Percentiles rank a stretch among this genome's conserved stretches.
Evolutionary conservation across 2,329 filamentous ascomycete genomes (phyloP).

Genomic region (Diaporthe caulivora): DNA sequence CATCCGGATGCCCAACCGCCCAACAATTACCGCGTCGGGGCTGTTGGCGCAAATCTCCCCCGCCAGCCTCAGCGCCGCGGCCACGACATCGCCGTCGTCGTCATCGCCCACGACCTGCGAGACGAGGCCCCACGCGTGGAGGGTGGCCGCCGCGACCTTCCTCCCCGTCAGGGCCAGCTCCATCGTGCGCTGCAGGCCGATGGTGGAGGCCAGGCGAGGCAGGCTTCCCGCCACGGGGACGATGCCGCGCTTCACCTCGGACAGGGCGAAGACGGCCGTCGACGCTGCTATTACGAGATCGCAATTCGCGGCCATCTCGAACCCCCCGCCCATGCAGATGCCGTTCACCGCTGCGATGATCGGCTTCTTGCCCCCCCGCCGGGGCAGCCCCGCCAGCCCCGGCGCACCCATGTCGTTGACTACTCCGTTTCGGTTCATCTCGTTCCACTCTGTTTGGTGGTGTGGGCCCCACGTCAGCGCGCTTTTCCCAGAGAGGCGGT

Average conservation of each 20-base stretch:
- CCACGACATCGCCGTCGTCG: slow-evolving; percentile 58
- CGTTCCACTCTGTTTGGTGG: slow-evolving; percentile 62
- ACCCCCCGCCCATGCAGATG: slow-evolving; percentile 77
- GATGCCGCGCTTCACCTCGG: slow-evolving; percentile 79
- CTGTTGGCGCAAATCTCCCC: slow-evolving; percentile 70
- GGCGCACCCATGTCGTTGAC: slow-evolving; percentile 52
- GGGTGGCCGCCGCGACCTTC: slow-evolving; percentile 68
- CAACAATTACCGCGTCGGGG: slow-evolving; percentile 81
- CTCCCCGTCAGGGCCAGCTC: slow-evolving; percentile 80
- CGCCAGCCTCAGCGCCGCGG: slow-evolving; percentile 65
- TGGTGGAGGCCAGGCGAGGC: slow-evolving; percentile 72
- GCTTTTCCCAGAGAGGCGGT: neutral
- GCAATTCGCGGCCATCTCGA: slow-evolving; percentile 79
- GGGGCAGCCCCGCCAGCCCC: slow-evolving; percentile 74
- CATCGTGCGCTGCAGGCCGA: slow-evolving; percentile 77
- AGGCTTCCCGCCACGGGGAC: slow-evolving; percentile 78
- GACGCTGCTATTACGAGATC: slow-evolving; percentile 75
- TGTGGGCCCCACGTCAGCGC: slow-evolving; percentile 13
- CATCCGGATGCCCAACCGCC: slow-evolving; percentile 75
- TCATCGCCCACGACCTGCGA: slow-evolving; percentile 67
- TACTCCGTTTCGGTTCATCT: slow-evolving; percentile 53
- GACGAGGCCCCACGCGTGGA: slow-evolving; percentile 75
- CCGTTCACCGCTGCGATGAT: slow-evolving; percentile 83
- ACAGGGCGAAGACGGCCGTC: slow-evolving; percentile 73
- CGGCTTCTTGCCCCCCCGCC: slow-evolving; percentile 78